phyloP scores from a whole-genome alignment of 306 rosid genomes.

The Cucurbita argyrosperma region DNA sequence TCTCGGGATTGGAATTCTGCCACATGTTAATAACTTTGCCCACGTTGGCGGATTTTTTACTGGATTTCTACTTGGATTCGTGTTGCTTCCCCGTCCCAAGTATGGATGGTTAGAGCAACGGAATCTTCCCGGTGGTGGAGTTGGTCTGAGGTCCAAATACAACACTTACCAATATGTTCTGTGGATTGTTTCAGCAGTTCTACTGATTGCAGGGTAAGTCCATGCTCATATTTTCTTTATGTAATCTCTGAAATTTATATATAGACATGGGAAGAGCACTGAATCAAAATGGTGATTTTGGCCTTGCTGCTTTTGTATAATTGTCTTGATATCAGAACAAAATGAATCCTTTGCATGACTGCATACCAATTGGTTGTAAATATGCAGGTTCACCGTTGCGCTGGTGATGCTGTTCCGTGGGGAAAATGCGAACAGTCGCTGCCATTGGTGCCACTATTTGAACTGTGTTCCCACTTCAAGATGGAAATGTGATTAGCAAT shows the following conservation, averaged over 20 bases:
- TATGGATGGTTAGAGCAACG: constrained; percentile 46
- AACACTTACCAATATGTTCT: constrained; percentile 57
- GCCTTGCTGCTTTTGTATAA: not conserved
- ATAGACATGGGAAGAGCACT: not conserved
- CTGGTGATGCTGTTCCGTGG: not conserved
- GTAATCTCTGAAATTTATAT: not conserved
- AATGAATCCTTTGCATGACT: not conserved
- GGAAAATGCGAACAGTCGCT: not conserved
- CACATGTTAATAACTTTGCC: constrained; percentile 73
- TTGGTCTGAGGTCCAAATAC: constrained; percentile 44
- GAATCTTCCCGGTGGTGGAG: constrained; percentile 27
- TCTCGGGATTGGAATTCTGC: constrained; percentile 70
- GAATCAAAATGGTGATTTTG: not conserved
- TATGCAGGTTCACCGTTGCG: constrained; percentile 1
- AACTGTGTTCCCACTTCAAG: constrained; percentile 6
- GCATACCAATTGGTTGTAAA: not conserved
- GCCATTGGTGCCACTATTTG: constrained; percentile 7
- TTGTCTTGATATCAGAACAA: not conserved
- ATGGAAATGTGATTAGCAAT: constrained; percentile 1
- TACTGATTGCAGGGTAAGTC: constrained; percentile 54
- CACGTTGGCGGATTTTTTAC: constrained; percentile 73
- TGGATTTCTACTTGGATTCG: constrained; percentile 67
- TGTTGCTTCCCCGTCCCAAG: constrained; percentile 64
- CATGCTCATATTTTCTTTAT: not conserved
- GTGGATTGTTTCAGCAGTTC: constrained; percentile 37